These are phyloP conservation scores for Nepenthes mirabilis DNA, from an alignment of 148 eudicot species.

Conservation along the genomic window DNA sequence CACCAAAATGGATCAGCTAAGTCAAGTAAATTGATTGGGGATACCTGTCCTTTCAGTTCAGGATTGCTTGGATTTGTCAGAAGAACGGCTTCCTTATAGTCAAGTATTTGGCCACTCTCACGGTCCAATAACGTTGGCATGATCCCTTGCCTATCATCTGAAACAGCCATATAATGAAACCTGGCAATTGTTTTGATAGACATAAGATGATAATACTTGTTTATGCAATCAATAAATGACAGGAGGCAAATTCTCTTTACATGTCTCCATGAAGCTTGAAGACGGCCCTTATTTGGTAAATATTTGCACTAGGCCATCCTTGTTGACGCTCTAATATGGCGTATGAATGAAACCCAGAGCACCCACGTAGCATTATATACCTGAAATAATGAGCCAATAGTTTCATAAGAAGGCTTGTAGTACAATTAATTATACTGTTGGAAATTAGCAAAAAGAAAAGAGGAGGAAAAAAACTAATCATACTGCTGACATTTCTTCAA, in stretches of 20 bases:
- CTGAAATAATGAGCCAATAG: slow-evolving; percentile 10
- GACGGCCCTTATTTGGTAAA: slow-evolving; percentile 38
- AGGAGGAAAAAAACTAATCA: neutral
- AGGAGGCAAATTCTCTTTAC: slow-evolving; percentile 12
- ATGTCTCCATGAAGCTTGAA: slow-evolving; percentile 39
- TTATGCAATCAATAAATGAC: neutral
- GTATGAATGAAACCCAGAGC: slow-evolving; percentile 44
- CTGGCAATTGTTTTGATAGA: slow-evolving; percentile 9
- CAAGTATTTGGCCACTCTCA: slow-evolving; percentile 29
- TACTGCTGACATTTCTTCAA: no score
- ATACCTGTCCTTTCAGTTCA: slow-evolving; percentile 45
- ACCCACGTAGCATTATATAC: slow-evolving; percentile 37
- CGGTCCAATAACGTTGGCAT: slow-evolving; percentile 59
- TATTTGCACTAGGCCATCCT: slow-evolving; percentile 27
- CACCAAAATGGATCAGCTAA: neutral
- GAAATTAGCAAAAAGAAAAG: neutral
- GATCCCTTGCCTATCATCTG: slow-evolving; percentile 52
- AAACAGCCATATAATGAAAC: slow-evolving; percentile 69
- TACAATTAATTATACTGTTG: neutral
- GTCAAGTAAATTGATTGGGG: neutral
- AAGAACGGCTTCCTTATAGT: slow-evolving; percentile 57
- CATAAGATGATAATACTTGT: neutral
- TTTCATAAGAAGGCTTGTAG: neutral
- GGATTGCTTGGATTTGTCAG: slow-evolving; percentile 33
- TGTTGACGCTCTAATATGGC: slow-evolving; percentile 30